Evolutionary conservation across 768 basidiomycete species (phyloP).

Genomic region (Flagelloscypha sp.): DNA sequence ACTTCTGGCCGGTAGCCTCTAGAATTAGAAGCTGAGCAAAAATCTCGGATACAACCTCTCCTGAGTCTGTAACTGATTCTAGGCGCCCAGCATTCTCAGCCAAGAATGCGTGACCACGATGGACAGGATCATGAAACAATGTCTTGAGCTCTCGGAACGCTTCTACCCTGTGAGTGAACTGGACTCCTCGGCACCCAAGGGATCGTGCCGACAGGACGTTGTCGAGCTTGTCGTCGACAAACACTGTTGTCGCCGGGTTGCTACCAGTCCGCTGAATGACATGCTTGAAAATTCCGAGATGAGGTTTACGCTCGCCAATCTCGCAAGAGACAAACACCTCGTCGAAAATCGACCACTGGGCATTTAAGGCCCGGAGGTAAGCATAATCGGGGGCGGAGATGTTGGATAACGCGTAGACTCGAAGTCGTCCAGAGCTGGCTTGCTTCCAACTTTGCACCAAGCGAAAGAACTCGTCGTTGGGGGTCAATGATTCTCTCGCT

Average conservation of each 20-base stretch:
- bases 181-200: constrained; percentile 46
- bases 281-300: constrained; percentile 43
- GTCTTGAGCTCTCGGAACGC: constrained; percentile 41
- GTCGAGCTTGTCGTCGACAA: constrained; percentile 54
- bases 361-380: constrained; percentile 34
- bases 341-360: constrained; percentile 42
- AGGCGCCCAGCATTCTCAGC: constrained; percentile 29
- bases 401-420: constrained; percentile 52
- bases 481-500: constrained; percentile 38
- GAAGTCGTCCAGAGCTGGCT: constrained; percentile 24
- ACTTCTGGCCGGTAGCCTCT: constrained; percentile 42
- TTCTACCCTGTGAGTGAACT: constrained; percentile 33
- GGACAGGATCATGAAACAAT: constrained; percentile 36
- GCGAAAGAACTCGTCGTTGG: constrained; percentile 35
- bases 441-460: constrained; percentile 39
- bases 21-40: constrained; percentile 53
- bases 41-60: constrained; percentile 38
- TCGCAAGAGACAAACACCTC: constrained; percentile 43
- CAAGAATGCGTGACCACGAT: constrained; percentile 35
- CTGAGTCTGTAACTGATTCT: constrained; percentile 36
- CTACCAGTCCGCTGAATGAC: constrained; percentile 36
- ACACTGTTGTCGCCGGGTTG: constrained; percentile 40
- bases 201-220: constrained; percentile 52
- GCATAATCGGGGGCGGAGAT: constrained; percentile 46
- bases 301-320: constrained; percentile 48